Evolutionary conservation across 108 stramenopile species (phyloP), one percentile per base, ranked within the genome.

Genomic region (Fragilaria radians): DNA sequence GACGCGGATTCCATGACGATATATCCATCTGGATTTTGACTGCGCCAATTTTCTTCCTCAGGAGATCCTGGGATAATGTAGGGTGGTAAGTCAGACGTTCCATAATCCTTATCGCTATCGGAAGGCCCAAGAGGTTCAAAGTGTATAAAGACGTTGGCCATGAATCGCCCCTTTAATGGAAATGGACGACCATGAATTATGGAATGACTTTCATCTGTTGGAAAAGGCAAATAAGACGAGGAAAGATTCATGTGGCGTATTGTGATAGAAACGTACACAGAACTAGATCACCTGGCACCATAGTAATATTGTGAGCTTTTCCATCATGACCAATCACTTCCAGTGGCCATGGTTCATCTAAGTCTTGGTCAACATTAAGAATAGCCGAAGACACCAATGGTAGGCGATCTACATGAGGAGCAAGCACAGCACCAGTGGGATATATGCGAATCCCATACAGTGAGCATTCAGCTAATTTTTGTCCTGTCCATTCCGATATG

Each of bases 131-230:
- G 76, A 21, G 88, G 88, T 48, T 89, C 83, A 52, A 88, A 96
- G 54, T 96, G 95, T 26, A 96, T 92, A 54, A 94, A 74, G 22
- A 82, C 51, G 58, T 81, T 83, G 11, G 95, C 92, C 52, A 72
- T 86, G 55, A 48, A 84, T 0, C 69, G 51, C 21, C 93, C 95
- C 56, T 94, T 91, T 54, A 96, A 58, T 5, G 91, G 73, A 22
- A 88, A 88, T 1, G 95, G 91, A 22, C 85, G 62, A 18, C 87
- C 82, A 64, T 93, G 92, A 49, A 89, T 55, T 30, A 88, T 67
- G 24, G 83, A 78, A 31, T 81, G 79, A 30, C 71, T 74, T 61
- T 93, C 92, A 66, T 88, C n/a, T n/a, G n/a, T n/a, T n/a, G n/a
- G n/a, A n/a, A n/a, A n/a, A n/a, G n/a, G n/a, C n/a, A n/a, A n/a